phyloP scores from a whole-genome alignment of 345 rosid genomes.

The Schrenkiella parvula region DNA sequence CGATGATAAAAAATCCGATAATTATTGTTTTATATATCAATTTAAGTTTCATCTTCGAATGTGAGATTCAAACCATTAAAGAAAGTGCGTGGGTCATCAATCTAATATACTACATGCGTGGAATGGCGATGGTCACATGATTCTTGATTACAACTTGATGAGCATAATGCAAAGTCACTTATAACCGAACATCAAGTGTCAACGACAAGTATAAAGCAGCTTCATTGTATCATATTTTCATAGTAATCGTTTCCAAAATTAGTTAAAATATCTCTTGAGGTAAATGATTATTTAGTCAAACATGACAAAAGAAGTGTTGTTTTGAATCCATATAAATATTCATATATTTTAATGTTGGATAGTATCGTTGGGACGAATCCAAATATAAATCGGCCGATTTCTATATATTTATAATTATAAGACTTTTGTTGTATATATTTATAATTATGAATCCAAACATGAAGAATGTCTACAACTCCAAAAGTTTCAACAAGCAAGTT shows the following conservation, averaged over 20 bases:
- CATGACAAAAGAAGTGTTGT: background rate
- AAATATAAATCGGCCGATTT: too few species aligned
- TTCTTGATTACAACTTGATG: background rate
- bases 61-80: too few species aligned
- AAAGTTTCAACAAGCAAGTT: background rate
- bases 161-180: background rate
- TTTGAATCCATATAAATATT: conserved; percentile 6
- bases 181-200: background rate
- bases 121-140: background rate
- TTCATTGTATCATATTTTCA: background rate
- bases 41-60: too few species aligned
- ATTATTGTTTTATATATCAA: too few species aligned
- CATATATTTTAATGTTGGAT: too few species aligned
- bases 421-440: too few species aligned
- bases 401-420: too few species aligned
- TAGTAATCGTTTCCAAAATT: background rate
- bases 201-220: background rate
- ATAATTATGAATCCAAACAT: too few species aligned
- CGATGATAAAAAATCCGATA: background rate
- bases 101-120: background rate
- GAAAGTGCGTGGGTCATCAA: too few species aligned
- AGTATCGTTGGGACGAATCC: too few species aligned
- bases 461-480: conserved; percentile 8
- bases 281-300: background rate
- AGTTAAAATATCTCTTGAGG: background rate